Conservation (phyloP, 2,329 filamentous ascomycete species). For the Neofusicoccum parvum region DNA sequence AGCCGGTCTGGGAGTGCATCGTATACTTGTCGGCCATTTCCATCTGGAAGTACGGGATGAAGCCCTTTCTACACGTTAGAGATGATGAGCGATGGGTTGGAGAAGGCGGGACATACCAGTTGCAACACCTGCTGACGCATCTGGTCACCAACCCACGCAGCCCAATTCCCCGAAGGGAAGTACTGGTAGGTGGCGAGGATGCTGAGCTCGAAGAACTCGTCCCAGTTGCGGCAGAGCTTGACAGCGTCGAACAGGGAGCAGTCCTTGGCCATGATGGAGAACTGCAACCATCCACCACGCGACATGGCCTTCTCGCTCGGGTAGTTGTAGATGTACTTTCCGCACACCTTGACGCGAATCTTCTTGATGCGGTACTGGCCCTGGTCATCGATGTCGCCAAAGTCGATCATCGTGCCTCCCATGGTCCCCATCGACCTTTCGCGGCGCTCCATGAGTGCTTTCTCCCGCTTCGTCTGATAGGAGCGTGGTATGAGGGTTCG, state of each 20-base stretch:
- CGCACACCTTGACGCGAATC: constrained; percentile 51
- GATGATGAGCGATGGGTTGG: neutral
- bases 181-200: constrained; percentile 49
- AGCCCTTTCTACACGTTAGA: constrained; percentile 29
- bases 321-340: constrained; percentile 55
- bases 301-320: constrained; percentile 51
- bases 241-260: constrained; percentile 49
- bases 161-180: constrained; percentile 52
- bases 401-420: constrained; percentile 34
- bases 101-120: constrained; percentile 34
- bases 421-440: constrained; percentile 20
- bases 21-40: constrained; percentile 38
- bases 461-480: constrained; percentile 38
- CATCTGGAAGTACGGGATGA: constrained; percentile 40
- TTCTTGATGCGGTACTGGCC: constrained; percentile 38
- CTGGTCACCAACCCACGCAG: constrained; percentile 43
- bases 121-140: constrained; percentile 45
- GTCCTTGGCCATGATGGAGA: constrained; percentile 54
- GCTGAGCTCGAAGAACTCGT: constrained; percentile 54
- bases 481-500: constrained; percentile 24
- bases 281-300: constrained; percentile 54
- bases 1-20: constrained; percentile 36
- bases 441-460: constrained; percentile 28
- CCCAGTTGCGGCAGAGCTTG: constrained; percentile 53
- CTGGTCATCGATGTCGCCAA: constrained; percentile 41